Conservation (phyloP, 495 filamentous ascomycete genomes). For the Podospora appendiculata region DNA sequence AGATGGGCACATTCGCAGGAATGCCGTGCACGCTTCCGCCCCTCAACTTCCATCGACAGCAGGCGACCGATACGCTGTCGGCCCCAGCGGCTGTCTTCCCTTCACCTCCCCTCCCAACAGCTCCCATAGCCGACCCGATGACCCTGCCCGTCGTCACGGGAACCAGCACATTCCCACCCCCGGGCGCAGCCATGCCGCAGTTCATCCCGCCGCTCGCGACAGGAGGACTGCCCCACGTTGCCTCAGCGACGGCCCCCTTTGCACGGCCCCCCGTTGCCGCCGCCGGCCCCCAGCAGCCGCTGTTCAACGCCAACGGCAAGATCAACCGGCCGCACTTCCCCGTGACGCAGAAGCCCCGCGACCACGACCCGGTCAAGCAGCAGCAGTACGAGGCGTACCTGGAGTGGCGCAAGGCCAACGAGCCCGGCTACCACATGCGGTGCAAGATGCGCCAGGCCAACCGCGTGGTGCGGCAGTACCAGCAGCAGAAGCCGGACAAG, state of each 20-base stretch:
- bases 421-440: constrained; percentile 28
- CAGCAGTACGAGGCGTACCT: constrained; percentile 35
- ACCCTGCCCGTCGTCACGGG: neutral
- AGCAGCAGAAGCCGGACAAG: neutral
- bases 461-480: constrained; percentile 25
- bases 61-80: too few species aligned
- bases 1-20: too few species aligned
- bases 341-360: constrained; percentile 24
- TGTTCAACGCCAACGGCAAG: constrained; percentile 8
- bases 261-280: too few species aligned
- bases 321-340: constrained; percentile 19
- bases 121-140: neutral
- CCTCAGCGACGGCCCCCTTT: too few species aligned
- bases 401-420: constrained; percentile 31
- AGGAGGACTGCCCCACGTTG: too few species aligned
- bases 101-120: neutral
- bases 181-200: neutral
- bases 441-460: constrained; percentile 37
- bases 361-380: constrained; percentile 29
- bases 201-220: too few species aligned
- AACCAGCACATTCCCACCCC: constrained; percentile 6
- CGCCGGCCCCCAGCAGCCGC: neutral
- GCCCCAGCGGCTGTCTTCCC: too few species aligned
- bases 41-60: too few species aligned
- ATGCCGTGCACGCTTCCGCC: too few species aligned